Conservation (phyloP, 495 filamentous ascomycete species). For the Collariella sp. region DNA sequence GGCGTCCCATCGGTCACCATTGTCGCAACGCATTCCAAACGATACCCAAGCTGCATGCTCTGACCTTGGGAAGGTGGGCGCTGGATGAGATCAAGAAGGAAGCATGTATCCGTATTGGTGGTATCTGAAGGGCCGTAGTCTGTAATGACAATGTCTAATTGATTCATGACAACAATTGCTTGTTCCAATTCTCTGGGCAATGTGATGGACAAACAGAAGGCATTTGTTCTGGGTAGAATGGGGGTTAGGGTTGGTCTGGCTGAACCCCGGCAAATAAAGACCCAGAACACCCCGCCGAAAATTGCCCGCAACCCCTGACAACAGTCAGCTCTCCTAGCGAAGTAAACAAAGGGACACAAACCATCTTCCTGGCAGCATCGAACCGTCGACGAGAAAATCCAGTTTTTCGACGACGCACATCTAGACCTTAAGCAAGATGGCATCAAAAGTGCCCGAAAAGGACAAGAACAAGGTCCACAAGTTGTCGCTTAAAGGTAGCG, state of each 20-base stretch:
- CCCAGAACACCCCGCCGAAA: constrained; percentile 7
- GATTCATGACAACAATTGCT: background rate
- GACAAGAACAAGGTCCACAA: constrained; percentile 92
- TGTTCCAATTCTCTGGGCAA: too few relatives aligned
- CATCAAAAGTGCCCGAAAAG: constrained; percentile 35
- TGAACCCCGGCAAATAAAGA: background rate
- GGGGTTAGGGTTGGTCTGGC: too few relatives aligned
- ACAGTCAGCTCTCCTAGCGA: background rate
- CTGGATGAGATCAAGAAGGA: too few relatives aligned
- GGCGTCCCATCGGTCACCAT: background rate
- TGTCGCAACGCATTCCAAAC: background rate
- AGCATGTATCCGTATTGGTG: too few relatives aligned
- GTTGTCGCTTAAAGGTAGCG: constrained; percentile 86
- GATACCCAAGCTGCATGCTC: too few relatives aligned
- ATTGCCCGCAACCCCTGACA: constrained; percentile 21
- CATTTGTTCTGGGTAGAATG: too few relatives aligned
- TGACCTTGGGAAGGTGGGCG: too few relatives aligned
- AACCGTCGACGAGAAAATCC: background rate
- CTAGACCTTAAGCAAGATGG: too few relatives aligned
- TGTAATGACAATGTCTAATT: constrained; percentile 9
- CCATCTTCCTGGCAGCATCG: background rate
- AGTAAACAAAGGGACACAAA: constrained; percentile 14
- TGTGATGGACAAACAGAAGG: too few relatives aligned
- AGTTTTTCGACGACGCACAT: background rate
- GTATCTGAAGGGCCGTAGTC: too few relatives aligned